Evolutionary conservation across 1,139 yeast genomes (phyloP).

Genomic region (Komagataea norvegica): DNA sequence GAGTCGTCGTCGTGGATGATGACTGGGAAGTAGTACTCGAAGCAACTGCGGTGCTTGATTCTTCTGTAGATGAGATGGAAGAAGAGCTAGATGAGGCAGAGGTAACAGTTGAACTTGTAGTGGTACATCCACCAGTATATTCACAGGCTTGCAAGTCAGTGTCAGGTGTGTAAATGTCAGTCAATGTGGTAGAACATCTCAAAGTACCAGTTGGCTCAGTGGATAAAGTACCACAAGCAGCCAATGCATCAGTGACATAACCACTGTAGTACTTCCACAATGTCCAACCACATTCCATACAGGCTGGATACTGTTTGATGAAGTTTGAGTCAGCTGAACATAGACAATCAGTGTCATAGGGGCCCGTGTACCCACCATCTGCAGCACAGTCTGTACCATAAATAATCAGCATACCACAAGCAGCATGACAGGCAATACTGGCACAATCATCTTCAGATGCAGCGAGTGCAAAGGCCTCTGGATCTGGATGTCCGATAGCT

Average conservation of each 20-base stretch:
- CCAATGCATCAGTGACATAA: slow-evolving; percentile 24
- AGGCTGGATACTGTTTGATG: slow-evolving; percentile 20
- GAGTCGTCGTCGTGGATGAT: not conserved
- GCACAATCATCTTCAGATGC: slow-evolving; percentile 16
- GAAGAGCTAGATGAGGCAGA: not conserved
- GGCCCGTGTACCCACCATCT: slow-evolving; percentile 16
- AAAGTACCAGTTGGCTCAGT: slow-evolving; percentile 28
- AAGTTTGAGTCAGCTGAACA: slow-evolving; percentile 23
- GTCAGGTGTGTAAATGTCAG: slow-evolving; percentile 22
- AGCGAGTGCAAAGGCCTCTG: slow-evolving; percentile 15
- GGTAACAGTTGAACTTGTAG: not conserved
- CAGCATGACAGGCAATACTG: slow-evolving; percentile 13
- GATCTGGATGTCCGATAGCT: slow-evolving; percentile 14
- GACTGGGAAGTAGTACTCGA: not conserved
- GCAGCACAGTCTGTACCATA: slow-evolving; percentile 9
- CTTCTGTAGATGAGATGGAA: slow-evolving; percentile 15
- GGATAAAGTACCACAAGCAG: slow-evolving; percentile 21
- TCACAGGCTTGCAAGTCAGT: slow-evolving; percentile 11
- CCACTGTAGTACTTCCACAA: slow-evolving; percentile 28
- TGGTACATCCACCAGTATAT: slow-evolving; percentile 6
- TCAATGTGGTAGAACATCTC: slow-evolving; percentile 23
- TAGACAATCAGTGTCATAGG: slow-evolving; percentile 20
- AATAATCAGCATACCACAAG: slow-evolving; percentile 15
- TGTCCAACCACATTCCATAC: slow-evolving; percentile 32
- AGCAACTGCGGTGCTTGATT: not conserved